phyloP scores from a whole-genome alignment of 2,329 filamentous ascomycete species.

The Pseudocercospora fuligena region DNA sequence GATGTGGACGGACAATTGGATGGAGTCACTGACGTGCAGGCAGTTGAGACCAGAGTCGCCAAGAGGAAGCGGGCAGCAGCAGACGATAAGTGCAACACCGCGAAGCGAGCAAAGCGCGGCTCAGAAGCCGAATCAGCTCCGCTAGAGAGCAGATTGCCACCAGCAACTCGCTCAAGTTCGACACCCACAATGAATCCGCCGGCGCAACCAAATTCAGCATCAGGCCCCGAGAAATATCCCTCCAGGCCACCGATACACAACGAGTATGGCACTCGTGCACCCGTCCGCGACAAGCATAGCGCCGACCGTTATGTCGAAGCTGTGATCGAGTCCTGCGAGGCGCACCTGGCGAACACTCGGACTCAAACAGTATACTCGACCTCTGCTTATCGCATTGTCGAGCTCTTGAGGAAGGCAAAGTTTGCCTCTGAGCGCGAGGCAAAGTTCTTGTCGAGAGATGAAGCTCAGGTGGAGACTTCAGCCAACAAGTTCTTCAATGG shows the following conservation, averaged over 20 bases:
- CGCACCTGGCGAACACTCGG: neutral
- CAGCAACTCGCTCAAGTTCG: neutral
- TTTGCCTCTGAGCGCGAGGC: constrained; percentile 32
- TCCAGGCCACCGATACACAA: neutral
- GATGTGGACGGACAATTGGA: neutral
- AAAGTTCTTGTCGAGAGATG: constrained; percentile 31
- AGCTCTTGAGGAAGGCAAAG: constrained; percentile 33
- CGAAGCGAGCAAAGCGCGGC: neutral
- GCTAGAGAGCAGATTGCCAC: neutral
- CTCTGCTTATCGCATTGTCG: constrained; percentile 32
- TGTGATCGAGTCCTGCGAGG: constrained; percentile 12
- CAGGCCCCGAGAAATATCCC: neutral
- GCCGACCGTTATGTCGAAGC: constrained; percentile 14
- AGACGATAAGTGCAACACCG: neutral
- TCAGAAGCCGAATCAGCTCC: neutral
- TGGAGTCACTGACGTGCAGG: neutral
- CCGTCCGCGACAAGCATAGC: constrained; percentile 13
- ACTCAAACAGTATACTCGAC: constrained; percentile 18
- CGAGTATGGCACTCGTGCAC: neutral
- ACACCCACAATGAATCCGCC: neutral
- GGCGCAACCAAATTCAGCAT: neutral
- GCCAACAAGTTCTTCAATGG: constrained; percentile 32
- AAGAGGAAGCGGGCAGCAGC: neutral
- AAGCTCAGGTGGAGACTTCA: constrained; percentile 31
- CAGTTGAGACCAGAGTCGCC: neutral